Base-by-base conservation (phyloP, 257 asterid genomes). In the Penstemon eatonii region DNA sequence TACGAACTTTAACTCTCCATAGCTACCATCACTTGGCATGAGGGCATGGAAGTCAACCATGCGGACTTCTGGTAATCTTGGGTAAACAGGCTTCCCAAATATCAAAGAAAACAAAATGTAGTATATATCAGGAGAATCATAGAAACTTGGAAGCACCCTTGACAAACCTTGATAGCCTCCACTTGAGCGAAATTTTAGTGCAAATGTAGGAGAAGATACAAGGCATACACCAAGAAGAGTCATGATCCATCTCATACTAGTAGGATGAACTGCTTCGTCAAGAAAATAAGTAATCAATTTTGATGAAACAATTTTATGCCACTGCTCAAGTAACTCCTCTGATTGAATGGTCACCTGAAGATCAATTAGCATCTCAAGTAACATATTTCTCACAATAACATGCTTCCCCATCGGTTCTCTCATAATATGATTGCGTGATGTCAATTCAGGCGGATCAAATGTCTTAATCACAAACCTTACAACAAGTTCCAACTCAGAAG, bases 161-260 rank as follows among this genome's bases (percentile, higher is more conserved):
- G 89, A 76, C 81, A 94, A 89, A 80, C 96, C 96, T 78, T 85
- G 97, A 83, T 87, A 94, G 57, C 99, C 97, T 73, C 99, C 99
- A 82, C 96, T 91, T 11, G 96, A 76, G 61, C 97, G 97, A 76
- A 94, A 94, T 76, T 89, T 94, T 44, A 89, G 96, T 25, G 99
- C 80, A 66, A 94, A 94, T 67, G 96, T 91, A 18, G 99, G 93
- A 73, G 99, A 94, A 68, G 99, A 94, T 66, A 84, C 85, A 70
- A 94, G 91, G 82, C 96, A 91, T 73, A 94, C 99, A 63, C 99
- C 99, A 44, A 94, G 82, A 79, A 94, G 97, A 82, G 97, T 94
- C 91, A 89, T 94, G 80, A 91, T 83, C 99, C 99, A 94, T 83
- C 97, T 86, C 99, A 91, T 94, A 78, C 98, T 94, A 66, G 99